Evolutionary conservation across 2,329 filamentous ascomycete species (phyloP).

Genomic region (Ophiostoma ulmi): DNA sequence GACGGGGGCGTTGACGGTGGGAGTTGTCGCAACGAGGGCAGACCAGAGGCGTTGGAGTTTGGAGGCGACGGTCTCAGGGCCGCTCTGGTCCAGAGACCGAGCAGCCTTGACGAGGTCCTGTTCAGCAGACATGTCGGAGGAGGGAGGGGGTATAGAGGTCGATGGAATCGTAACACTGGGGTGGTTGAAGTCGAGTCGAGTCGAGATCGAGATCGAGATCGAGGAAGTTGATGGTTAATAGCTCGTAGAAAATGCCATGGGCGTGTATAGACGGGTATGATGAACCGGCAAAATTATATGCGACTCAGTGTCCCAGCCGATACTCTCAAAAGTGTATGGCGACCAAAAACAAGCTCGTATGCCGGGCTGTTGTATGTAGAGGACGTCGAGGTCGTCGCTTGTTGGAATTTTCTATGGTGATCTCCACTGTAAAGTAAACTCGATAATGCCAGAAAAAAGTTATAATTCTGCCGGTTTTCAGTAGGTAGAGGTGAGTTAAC

Average conservation of each 20-base stretch:
- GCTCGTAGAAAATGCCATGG: neutral
- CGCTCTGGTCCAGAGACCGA: conserved; percentile 51
- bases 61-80: conserved; percentile 40
- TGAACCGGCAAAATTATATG: neutral
- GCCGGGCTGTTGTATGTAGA: neutral
- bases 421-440: neutral
- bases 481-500: neutral
- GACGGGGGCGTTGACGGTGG: conserved; percentile 34
- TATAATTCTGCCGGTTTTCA: conserved; percentile 25
- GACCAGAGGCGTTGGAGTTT: conserved; percentile 49
- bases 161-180: neutral
- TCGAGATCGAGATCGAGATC: neutral
- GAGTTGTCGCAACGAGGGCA: conserved; percentile 39
- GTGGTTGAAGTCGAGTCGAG: neutral
- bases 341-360: conserved; percentile 5
- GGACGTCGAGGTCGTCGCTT: neutral
- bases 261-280: neutral
- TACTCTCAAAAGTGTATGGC: neutral
- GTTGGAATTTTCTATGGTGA: conserved; percentile 3
- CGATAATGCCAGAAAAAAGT: conserved; percentile 16
- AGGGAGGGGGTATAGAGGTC: neutral
- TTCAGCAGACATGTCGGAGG: conserved; percentile 23
- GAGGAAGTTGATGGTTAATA: neutral
- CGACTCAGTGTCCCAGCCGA: neutral
- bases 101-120: conserved; percentile 46